A percentile compares a stretch with the other conserved stretches of the same genome.
Conservation (phyloP, 2,329 filamentous ascomycete genomes). For the Hawksworthiomyces lignivorus region DNA sequence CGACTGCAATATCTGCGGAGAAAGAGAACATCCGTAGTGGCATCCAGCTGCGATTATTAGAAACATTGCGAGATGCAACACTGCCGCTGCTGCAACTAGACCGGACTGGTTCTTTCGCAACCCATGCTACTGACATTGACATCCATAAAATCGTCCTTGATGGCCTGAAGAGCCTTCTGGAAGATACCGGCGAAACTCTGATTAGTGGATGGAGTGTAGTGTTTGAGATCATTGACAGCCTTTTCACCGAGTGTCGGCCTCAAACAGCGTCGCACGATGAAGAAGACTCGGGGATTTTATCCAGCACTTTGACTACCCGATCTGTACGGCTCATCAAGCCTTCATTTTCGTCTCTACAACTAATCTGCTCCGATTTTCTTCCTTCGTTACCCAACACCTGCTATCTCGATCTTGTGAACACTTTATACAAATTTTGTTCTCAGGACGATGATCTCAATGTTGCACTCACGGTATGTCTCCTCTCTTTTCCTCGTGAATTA, state of each 20-base stretch:
- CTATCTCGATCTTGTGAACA: slow-evolving; percentile 73
- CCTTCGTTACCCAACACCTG: slow-evolving; percentile 62
- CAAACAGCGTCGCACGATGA: slow-evolving; percentile 22
- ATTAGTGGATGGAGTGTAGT: slow-evolving; percentile 77
- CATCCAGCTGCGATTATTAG: slow-evolving; percentile 66
- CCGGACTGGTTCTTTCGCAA: slow-evolving; percentile 46
- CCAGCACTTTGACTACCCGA: slow-evolving; percentile 37
- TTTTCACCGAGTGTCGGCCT: slow-evolving; percentile 49
- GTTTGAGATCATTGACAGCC: slow-evolving; percentile 76
- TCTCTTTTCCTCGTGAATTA: not conserved
- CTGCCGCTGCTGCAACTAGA: slow-evolving; percentile 47
- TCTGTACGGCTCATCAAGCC: slow-evolving; percentile 74
- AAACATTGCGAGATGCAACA: slow-evolving; percentile 56
- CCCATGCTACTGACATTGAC: slow-evolving; percentile 61
- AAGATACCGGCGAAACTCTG: slow-evolving; percentile 80
- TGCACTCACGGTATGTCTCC: slow-evolving; percentile 66
- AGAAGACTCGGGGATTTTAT: slow-evolving; percentile 22
- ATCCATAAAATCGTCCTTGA: slow-evolving; percentile 76
- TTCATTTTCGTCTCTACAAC: slow-evolving; percentile 81
- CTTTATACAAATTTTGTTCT: slow-evolving; percentile 79
- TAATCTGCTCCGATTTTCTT: slow-evolving; percentile 93
- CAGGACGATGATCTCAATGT: slow-evolving; percentile 93
- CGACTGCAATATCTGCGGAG: slow-evolving; percentile 46
- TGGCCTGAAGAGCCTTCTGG: slow-evolving; percentile 71
- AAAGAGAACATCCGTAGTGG: slow-evolving; percentile 43